A percentile compares a stretch with the other conserved stretches of the same genome.
phyloP scores from a whole-genome alignment of 768 basidiomycete genomes.

The Leccinum longicurvipes region DNA sequence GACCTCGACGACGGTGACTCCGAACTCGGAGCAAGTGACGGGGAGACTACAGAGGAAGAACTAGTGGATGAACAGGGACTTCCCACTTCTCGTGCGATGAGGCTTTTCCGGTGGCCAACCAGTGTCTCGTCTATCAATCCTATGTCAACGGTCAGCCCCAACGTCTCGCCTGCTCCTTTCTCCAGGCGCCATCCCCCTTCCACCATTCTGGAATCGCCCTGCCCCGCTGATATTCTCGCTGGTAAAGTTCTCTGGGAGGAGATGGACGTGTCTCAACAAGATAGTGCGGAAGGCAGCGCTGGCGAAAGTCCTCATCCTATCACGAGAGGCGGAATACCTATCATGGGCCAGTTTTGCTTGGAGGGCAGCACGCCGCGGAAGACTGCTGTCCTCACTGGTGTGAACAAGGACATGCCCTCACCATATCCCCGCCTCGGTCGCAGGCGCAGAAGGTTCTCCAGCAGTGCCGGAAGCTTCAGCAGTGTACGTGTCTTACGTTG shows the following conservation, averaged over 20 bases:
- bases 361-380: slow-evolving; percentile 14
- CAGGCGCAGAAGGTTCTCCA: slow-evolving; percentile 26
- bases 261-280: slow-evolving; percentile 37
- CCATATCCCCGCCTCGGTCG: slow-evolving; percentile 27
- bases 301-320: slow-evolving; percentile 20
- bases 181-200: slow-evolving; percentile 30
- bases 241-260: slow-evolving; percentile 55
- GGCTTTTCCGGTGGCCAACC: slow-evolving; percentile 64
- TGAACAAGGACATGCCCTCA: slow-evolving; percentile 32
- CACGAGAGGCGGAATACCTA: slow-evolving; percentile 23
- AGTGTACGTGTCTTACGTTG: slow-evolving; percentile 31
- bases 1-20: slow-evolving; percentile 44
- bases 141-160: slow-evolving; percentile 67
- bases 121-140: slow-evolving; percentile 66
- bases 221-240: slow-evolving; percentile 66
- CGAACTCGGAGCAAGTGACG: slow-evolving; percentile 53
- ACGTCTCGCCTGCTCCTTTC: slow-evolving; percentile 42
- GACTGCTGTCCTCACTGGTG: slow-evolving; percentile 28
- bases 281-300: slow-evolving; percentile 35
- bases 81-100: slow-evolving; percentile 74
- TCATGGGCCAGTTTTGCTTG: slow-evolving; percentile 39
- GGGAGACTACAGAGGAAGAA: slow-evolving; percentile 82
- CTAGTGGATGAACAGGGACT: slow-evolving; percentile 73
- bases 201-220: slow-evolving; percentile 41
- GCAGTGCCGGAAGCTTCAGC: slow-evolving; percentile 34